Percentiles rank a stretch among this genome's conserved stretches.
Evolutionary conservation across 495 filamentous ascomycete species (phyloP).

Genomic region (Neurospora sp.): DNA sequence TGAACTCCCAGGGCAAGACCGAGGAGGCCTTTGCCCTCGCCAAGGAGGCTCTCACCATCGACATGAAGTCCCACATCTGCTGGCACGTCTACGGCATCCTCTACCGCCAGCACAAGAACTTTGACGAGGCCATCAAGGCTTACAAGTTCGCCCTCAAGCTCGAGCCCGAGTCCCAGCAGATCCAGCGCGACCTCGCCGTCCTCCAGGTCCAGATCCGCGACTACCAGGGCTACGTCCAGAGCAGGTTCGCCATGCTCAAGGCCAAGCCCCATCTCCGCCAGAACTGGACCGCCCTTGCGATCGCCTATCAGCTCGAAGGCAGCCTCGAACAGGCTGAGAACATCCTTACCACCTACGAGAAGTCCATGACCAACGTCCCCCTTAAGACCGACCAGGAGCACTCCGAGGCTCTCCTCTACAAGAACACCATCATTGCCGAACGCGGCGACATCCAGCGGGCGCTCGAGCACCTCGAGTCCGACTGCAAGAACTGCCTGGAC

Average conservation of each 20-base stretch:
- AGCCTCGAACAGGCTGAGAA: conserved; percentile 80
- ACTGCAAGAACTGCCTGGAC: conserved; percentile 70
- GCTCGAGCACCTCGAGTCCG: conserved; percentile 73
- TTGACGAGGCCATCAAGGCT: conserved; percentile 96
- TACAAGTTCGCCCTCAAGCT: conserved; percentile 90
- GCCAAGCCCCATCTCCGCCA: conserved; percentile 66
- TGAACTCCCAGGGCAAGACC: conserved; percentile 79
- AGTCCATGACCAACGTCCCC: conserved; percentile 70
- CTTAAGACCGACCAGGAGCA: conserved; percentile 75
- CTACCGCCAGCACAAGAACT: conserved; percentile 88
- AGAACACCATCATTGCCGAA: conserved; percentile 90
- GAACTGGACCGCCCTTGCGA: conserved; percentile 93
- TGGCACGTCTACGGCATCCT: conserved; percentile 99
- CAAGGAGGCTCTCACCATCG: conserved; percentile 80
- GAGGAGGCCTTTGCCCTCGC: conserved; percentile 90
- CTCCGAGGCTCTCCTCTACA: conserved; percentile 92
- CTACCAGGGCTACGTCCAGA: conserved; percentile 86
- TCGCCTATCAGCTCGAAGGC: conserved; percentile 83
- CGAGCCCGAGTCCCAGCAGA: conserved; percentile 87
- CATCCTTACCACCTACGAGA: conserved; percentile 83
- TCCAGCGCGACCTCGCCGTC: conserved; percentile 85
- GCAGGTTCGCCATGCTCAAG: conserved; percentile 74
- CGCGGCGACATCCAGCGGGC: conserved; percentile 67
- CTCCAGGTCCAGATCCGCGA: conserved; percentile 97
- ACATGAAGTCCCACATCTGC: conserved; percentile 98